These are phyloP conservation scores for Alternaria arbusti DNA, from an alignment of 2,329 filamentous ascomycete genomes.

Conservation along the genomic window DNA sequence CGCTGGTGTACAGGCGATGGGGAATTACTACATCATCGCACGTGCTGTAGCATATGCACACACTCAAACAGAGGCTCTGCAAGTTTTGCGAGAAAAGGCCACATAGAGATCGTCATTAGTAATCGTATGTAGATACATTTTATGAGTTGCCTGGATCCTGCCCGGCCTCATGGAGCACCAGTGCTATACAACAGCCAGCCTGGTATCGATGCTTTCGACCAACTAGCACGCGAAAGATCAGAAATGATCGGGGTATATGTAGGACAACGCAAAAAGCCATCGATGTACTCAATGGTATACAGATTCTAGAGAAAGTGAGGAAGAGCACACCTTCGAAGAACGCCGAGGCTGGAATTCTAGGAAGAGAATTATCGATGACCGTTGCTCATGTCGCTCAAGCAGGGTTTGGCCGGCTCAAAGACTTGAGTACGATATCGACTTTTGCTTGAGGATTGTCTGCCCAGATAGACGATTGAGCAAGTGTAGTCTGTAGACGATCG, in stretches of 20 bases:
- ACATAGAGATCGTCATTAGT: too few relatives aligned
- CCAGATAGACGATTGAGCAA: slow-evolving; percentile 9
- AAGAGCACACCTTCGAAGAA: neutral
- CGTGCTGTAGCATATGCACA: neutral
- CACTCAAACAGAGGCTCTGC: neutral
- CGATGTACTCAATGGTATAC: neutral
- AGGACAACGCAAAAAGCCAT: neutral
- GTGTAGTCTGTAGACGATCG: slow-evolving; percentile 7
- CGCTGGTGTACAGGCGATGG: neutral
- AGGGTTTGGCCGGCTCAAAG: neutral
- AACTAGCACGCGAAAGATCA: neutral
- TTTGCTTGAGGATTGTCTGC: neutral
- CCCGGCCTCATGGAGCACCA: neutral
- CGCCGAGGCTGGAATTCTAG: neutral
- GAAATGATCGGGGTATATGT: neutral
- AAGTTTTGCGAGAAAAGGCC: neutral
- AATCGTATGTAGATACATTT: neutral
- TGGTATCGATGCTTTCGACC: neutral
- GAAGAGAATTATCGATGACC: neutral
- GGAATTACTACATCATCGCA: neutral
- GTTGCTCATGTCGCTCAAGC: neutral
- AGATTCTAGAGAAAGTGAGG: neutral
- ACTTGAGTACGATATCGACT: slow-evolving; percentile 7
- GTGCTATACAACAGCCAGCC: neutral
- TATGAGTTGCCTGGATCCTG: neutral